phyloP scores from a whole-genome alignment of 768 basidiomycete species.

The Xerocomellus chrysenteron region DNA sequence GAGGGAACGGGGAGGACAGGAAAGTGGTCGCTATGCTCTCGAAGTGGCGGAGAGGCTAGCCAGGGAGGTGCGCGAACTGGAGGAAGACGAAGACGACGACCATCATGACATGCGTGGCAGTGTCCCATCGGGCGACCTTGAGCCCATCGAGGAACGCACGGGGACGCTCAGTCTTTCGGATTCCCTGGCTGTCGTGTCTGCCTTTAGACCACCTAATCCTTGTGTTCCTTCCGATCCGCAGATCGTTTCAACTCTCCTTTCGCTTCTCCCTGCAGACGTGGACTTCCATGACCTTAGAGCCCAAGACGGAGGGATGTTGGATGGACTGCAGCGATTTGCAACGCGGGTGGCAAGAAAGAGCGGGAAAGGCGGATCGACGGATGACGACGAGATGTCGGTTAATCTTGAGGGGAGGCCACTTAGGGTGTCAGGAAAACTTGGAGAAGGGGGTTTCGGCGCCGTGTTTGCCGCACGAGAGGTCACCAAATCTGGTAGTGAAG shows the following conservation, averaged over 20 bases:
- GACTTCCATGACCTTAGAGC: conserved; percentile 60
- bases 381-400: conserved; percentile 49
- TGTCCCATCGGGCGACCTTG: conserved; percentile 11
- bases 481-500: conserved; percentile 39
- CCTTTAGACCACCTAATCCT: conserved; percentile 78
- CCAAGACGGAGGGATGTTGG: conserved; percentile 58
- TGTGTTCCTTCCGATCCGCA: conserved; percentile 81
- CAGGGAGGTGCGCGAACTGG: conserved; percentile 40
- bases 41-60: conserved; percentile 59
- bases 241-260: conserved; percentile 63
- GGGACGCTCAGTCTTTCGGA: conserved; percentile 66
- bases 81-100: conserved; percentile 22
- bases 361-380: conserved; percentile 34
- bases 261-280: conserved; percentile 57
- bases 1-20: conserved; percentile 26
- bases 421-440: conserved; percentile 80
- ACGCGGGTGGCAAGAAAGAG: conserved; percentile 39
- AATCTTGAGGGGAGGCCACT: conserved; percentile 64
- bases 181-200: conserved; percentile 56
- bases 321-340: conserved; percentile 71
- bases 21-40: conserved; percentile 43
- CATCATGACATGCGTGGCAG: conserved; percentile 6
- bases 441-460: conserved; percentile 94
- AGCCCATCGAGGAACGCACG: conserved; percentile 55
- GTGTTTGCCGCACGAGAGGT: conserved; percentile 83